A percentile compares a stretch with the other conserved stretches of the same genome.
Conservation (phyloP, 495 filamentous ascomycete genomes). For the Baudoinia panamericana region DNA sequence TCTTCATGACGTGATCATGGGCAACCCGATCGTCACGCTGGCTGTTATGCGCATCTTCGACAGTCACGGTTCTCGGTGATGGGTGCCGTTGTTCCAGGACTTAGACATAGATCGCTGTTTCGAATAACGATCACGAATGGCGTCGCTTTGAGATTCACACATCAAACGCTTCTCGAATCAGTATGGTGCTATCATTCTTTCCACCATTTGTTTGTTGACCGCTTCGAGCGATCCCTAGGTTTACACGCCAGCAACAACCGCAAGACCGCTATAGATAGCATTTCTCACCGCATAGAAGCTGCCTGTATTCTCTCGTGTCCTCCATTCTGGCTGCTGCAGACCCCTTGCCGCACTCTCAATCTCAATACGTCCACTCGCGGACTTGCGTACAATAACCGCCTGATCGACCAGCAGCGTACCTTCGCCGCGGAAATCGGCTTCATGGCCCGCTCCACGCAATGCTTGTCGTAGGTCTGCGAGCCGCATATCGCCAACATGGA, state of each 20-base stretch:
- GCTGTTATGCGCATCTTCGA: slow-evolving; percentile 23
- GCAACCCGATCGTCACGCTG: slow-evolving; percentile 36
- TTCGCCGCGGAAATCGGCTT: slow-evolving; percentile 85
- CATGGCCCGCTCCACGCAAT: slow-evolving; percentile 70
- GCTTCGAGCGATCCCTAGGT: too few relatives aligned
- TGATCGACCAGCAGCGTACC: slow-evolving; percentile 84
- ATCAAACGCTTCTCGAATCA: too few relatives aligned
- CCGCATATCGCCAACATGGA: slow-evolving; percentile 88
- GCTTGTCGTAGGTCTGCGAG: slow-evolving; percentile 77
- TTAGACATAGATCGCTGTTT: too few relatives aligned
- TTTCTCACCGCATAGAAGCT: slow-evolving; percentile 20
- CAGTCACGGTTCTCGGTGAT: not conserved
- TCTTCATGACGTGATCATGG: slow-evolving; percentile 41
- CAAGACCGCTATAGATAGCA: slow-evolving; percentile 22
- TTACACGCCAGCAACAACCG: slow-evolving; percentile 21
- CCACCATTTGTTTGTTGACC: too few relatives aligned
- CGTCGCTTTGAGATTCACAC: too few relatives aligned
- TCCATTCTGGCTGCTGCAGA: slow-evolving; percentile 21
- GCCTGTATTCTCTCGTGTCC: slow-evolving; percentile 24
- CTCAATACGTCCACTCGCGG: slow-evolving; percentile 59
- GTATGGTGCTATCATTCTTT: too few relatives aligned
- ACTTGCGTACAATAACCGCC: slow-evolving; percentile 76
- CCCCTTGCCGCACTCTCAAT: slow-evolving; percentile 44
- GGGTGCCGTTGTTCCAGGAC: not conserved
- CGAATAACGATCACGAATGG: too few relatives aligned